Evolutionary conservation across 192 early-diverging fungal genomes (phyloP).

Genomic region (Podila minutissima): DNA sequence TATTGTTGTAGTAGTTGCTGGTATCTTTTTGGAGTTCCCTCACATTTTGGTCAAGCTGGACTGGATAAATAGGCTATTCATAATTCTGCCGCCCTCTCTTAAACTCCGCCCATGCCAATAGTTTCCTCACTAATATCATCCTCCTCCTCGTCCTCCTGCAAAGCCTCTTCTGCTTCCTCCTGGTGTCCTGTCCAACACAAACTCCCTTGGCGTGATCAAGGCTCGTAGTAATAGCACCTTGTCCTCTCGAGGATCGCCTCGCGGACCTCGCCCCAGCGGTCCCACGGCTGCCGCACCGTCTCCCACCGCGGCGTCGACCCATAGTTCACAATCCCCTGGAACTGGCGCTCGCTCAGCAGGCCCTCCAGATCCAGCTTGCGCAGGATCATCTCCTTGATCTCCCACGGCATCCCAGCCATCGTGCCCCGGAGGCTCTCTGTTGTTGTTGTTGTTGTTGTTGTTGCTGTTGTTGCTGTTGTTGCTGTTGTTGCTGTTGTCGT

Average conservation of each 20-base stretch:
- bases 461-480: neutral
- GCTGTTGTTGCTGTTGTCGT: neutral
- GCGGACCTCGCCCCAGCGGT: constrained; percentile 40
- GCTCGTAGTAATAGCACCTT: constrained; percentile 42
- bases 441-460: neutral
- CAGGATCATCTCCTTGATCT: constrained; percentile 49
- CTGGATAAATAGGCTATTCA: too few relatives aligned
- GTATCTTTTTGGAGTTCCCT: too few relatives aligned
- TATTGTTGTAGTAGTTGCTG: too few relatives aligned
- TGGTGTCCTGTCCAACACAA: neutral
- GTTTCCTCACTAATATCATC: neutral
- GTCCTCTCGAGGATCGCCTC: constrained; percentile 35
- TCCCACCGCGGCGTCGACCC: constrained; percentile 15
- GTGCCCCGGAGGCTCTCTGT: constrained; percentile 11
- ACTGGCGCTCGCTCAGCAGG: constrained; percentile 36
- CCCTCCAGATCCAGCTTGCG: constrained; percentile 25
- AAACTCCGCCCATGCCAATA: too few relatives aligned
- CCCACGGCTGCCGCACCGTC: constrained; percentile 38
- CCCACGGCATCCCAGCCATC: constrained; percentile 31
- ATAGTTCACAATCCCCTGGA: constrained; percentile 39
- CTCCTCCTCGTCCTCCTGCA: neutral
- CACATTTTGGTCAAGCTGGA: too few relatives aligned
- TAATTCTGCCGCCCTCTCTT: too few relatives aligned
- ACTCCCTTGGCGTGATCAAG: neutral
- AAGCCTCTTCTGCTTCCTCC: neutral